These are phyloP conservation scores for Pistacia atlantica DNA, from an alignment of 345 rosid genomes.

Conservation along the genomic window DNA sequence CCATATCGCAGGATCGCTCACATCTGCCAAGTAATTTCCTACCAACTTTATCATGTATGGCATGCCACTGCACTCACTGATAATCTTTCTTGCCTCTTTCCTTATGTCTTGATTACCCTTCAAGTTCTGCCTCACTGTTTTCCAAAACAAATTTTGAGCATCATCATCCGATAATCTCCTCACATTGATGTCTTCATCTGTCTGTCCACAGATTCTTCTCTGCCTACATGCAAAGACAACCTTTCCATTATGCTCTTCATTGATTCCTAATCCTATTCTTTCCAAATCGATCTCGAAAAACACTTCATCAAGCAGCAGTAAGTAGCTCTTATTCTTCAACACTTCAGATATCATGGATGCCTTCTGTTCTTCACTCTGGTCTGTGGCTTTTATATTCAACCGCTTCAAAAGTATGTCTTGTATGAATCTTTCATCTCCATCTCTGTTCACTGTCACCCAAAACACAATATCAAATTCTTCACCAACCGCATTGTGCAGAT, in stretches of 20 bases:
- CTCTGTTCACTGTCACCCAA: slow-evolving; percentile 3
- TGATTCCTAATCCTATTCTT: slow-evolving; percentile 6
- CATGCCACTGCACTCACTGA: slow-evolving; percentile 18
- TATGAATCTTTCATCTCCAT: not conserved
- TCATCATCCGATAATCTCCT: slow-evolving; percentile 1
- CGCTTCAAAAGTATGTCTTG: slow-evolving; percentile 11
- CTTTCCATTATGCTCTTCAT: slow-evolving; percentile 19
- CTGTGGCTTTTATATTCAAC: not conserved
- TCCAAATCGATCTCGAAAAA: slow-evolving; percentile 1
- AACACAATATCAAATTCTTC: slow-evolving; percentile 9
- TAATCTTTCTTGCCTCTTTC: not conserved
- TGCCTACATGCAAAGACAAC: slow-evolving; percentile 20
- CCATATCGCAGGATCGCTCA: not conserved
- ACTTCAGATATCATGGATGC: slow-evolving; percentile 7
- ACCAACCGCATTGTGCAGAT: not conserved
- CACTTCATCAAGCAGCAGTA: slow-evolving; percentile 21
- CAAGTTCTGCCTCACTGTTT: not conserved
- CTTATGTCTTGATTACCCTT: not conserved
- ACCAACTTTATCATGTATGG: slow-evolving; percentile 11
- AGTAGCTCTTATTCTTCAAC: not conserved
- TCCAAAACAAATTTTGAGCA: slow-evolving; percentile 14
- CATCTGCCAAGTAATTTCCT: not conserved
- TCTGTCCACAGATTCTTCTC: not conserved
- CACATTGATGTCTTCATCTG: slow-evolving; percentile 7
- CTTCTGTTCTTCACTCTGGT: not conserved